phyloP scores from a whole-genome alignment of 2,329 filamentous ascomycete species.

The Aspergillus felis region DNA sequence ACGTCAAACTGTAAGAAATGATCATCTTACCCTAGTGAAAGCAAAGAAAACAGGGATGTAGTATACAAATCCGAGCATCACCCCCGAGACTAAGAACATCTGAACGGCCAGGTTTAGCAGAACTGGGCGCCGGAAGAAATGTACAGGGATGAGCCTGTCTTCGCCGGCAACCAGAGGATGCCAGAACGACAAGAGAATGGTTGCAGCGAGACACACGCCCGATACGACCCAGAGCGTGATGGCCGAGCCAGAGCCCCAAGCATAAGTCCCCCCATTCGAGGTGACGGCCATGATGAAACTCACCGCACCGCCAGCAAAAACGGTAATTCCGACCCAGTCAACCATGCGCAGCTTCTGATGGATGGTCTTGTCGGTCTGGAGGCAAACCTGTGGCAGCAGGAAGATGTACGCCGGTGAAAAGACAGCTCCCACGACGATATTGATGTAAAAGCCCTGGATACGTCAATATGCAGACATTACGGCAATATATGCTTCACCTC shows the following conservation, averaged over 20 bases:
- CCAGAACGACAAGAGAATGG: conserved; percentile 44
- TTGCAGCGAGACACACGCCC: conserved; percentile 42
- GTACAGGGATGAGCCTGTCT: conserved; percentile 47
- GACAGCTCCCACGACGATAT: conserved; percentile 45
- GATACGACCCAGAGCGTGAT: conserved; percentile 48
- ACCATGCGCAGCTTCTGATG: conserved; percentile 26
- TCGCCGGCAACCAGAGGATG: conserved; percentile 42
- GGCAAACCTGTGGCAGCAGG: conserved; percentile 29
- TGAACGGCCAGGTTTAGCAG: no score
- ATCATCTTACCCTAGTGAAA: conserved; percentile 46
- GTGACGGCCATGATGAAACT: conserved; percentile 45
- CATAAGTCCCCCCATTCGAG: conserved; percentile 47
- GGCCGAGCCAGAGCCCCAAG: conserved; percentile 44
- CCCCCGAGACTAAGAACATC: no score
- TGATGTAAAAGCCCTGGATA: conserved; percentile 49
- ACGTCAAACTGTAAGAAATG: conserved; percentile 46
- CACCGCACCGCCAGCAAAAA: conserved; percentile 40
- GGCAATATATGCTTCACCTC: not conserved
- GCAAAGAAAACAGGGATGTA: conserved; percentile 6
- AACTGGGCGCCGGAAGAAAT: no score
- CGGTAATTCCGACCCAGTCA: conserved; percentile 43
- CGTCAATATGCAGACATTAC: not conserved
- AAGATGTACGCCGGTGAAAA: conserved; percentile 43
- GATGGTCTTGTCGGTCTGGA: conserved; percentile 17
- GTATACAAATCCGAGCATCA: no score